phyloP scores from a whole-genome alignment of 805 yeast genomes.

The Ogataea trehalophila region DNA sequence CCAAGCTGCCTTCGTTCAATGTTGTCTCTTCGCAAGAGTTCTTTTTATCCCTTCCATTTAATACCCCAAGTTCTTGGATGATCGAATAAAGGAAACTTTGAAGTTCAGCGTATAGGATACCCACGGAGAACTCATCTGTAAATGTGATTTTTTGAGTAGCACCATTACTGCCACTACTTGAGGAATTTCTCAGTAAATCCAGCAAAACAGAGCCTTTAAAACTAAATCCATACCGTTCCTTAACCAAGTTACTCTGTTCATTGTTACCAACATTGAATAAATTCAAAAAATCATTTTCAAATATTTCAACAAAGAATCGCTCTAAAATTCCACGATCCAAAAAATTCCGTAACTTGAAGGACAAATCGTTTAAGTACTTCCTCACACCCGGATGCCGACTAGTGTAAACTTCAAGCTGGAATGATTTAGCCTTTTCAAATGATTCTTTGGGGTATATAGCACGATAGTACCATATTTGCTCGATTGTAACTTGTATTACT shows the following conservation, averaged over 20 bases:
- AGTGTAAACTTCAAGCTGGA: constrained; percentile 37
- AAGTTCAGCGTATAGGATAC: constrained; percentile 21
- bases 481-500: constrained; percentile 45
- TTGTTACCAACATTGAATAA: not conserved
- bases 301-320: constrained; percentile 22
- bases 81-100: constrained; percentile 24
- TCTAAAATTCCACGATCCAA: constrained; percentile 20
- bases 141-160: constrained; percentile 4
- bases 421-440: constrained; percentile 40
- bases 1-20: not conserved
- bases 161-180: not conserved
- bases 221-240: constrained; percentile 26
- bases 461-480: constrained; percentile 50
- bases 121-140: constrained; percentile 6
- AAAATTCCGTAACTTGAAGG: constrained; percentile 17
- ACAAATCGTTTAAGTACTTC: constrained; percentile 32
- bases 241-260: not conserved
- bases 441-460: constrained; percentile 49
- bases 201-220: constrained; percentile 25
- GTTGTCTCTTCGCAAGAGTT: not conserved
- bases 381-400: constrained; percentile 44
- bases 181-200: constrained; percentile 11
- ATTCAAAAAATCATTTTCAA: constrained; percentile 1
- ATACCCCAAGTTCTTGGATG: constrained; percentile 15
- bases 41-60: not conserved